Percentiles rank a stretch among this genome's conserved stretches.
Evolutionary conservation across 441 rosid species (phyloP).

Genomic region (Corymbia citriodora): DNA sequence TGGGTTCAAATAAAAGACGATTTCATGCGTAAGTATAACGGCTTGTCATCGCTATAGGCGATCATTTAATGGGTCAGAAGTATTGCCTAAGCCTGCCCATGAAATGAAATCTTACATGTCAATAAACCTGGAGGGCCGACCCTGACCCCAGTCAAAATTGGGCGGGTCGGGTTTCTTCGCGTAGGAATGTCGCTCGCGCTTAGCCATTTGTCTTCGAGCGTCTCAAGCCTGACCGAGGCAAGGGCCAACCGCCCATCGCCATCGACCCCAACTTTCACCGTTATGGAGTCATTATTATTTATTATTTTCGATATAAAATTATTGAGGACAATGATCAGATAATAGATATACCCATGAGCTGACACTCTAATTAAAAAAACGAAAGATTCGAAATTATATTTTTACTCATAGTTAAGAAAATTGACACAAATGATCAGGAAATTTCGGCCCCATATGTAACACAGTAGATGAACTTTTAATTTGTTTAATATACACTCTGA

Average conservation of each 20-base stretch:
- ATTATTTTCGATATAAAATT: neutral
- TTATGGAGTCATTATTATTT: neutral
- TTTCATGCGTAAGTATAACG: too few relatives aligned
- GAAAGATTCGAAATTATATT: neutral
- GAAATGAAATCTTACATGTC: neutral
- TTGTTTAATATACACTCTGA: too few relatives aligned
- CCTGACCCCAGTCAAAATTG: neutral
- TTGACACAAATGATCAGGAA: too few relatives aligned
- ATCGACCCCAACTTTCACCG: neutral
- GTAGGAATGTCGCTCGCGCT: neutral
- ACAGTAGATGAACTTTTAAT: accelerated
- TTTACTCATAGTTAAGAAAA: neutral
- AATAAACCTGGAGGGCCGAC: neutral
- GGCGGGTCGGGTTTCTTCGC: neutral
- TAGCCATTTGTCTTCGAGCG: neutral
- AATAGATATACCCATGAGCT: neutral
- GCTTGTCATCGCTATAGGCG: neutral
- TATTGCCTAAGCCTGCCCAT: neutral
- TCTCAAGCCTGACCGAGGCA: neutral
- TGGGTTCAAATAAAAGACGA: neutral
- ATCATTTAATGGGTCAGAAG: neutral
- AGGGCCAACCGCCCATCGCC: neutral
- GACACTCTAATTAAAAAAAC: neutral
- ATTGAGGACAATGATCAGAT: neutral
- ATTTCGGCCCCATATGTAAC: accelerated